A percentile compares a stretch with the other conserved stretches of the same genome.
These are phyloP conservation scores for Strigomonas culicis DNA, from an alignment of 208 protist species.

Conservation along the genomic window DNA sequence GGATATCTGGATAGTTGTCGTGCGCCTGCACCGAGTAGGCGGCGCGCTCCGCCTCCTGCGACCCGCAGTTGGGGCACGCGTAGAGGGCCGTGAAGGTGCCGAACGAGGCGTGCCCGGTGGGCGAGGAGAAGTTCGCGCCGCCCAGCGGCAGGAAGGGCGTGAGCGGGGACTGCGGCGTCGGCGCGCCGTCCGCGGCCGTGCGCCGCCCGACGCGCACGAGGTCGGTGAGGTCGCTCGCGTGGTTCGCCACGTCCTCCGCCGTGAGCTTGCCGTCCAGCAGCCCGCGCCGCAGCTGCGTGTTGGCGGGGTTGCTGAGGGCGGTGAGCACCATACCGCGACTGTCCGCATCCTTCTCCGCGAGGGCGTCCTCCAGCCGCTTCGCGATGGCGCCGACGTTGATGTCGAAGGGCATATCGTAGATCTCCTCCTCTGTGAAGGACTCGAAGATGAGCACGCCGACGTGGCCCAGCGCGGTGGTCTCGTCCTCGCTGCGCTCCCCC, in stretches of 20 bases:
- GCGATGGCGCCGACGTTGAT: slow-evolving; percentile 15
- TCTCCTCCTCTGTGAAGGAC: slow-evolving; percentile 71
- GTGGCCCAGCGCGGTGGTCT: slow-evolving; percentile 32
- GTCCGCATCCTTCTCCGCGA: slow-evolving; percentile 23
- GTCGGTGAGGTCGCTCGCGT: slow-evolving; percentile 26
- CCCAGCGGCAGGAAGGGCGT: slow-evolving; percentile 6
- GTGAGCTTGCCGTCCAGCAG: slow-evolving; percentile 45
- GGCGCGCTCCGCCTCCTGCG: slow-evolving; percentile 49
- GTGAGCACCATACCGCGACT: slow-evolving; percentile 34
- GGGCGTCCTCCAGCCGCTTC: not conserved
- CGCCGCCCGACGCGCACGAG: slow-evolving; percentile 21
- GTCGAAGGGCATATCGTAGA: slow-evolving; percentile 38
- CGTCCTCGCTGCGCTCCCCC: slow-evolving; percentile 20
- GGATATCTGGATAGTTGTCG: slow-evolving; percentile 68
- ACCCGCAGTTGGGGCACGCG: slow-evolving; percentile 61
- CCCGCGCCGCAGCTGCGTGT: slow-evolving; percentile 38
- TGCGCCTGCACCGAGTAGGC: slow-evolving; percentile 72
- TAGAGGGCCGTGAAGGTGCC: slow-evolving; percentile 53
- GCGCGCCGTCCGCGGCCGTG: not conserved
- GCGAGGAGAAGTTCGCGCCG: slow-evolving; percentile 11
- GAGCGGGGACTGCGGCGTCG: not conserved
- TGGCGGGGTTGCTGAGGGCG: slow-evolving; percentile 23
- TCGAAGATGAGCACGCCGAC: slow-evolving; percentile 56
- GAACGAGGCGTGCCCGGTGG: slow-evolving; percentile 15
- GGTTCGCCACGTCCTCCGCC: slow-evolving; percentile 38